Percentiles rank a stretch among this genome's conserved stretches.
phyloP scores from a whole-genome alignment of 345 rosid species.

The Eucalyptus sp. region DNA sequence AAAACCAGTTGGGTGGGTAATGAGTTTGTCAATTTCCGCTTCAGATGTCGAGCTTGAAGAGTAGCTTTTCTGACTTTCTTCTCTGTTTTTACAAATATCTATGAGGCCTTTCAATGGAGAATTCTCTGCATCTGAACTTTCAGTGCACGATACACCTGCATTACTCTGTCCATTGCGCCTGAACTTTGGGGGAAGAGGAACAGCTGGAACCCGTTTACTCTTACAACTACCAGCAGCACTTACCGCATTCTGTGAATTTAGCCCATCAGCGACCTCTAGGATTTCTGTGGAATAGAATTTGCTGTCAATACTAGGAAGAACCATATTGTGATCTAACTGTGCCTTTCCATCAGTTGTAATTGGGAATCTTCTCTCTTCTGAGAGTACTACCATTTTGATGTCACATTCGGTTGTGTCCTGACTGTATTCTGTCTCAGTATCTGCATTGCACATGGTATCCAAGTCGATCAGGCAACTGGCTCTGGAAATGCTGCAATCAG shows the following conservation, averaged over 20 bases:
- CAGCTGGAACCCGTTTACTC: slow-evolving; percentile 19
- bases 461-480: slow-evolving; percentile 31
- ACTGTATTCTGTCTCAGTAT: slow-evolving; percentile 46
- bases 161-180: neutral
- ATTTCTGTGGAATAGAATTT: slow-evolving; percentile 4
- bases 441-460: slow-evolving; percentile 16
- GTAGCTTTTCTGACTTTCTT: neutral
- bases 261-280: slow-evolving; percentile 36
- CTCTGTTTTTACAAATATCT: neutral
- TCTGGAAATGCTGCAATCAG: slow-evolving; percentile 38
- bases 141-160: neutral
- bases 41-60: slow-evolving; percentile 6
- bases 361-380: slow-evolving; percentile 7
- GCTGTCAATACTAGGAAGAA: neutral
- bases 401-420: slow-evolving; percentile 50
- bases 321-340: neutral
- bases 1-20: slow-evolving; percentile 16
- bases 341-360: neutral
- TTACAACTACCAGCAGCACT: slow-evolving; percentile 2
- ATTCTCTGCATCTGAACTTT: neutral
- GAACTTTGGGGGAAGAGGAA: slow-evolving; percentile 17
- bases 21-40: slow-evolving; percentile 10
- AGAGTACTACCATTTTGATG: slow-evolving; percentile 16
- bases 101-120: neutral
- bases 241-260: slow-evolving; percentile 16